These are phyloP conservation scores for Psilocybe cyanescens DNA, from an alignment of 768 basidiomycete genomes.

Conservation along the genomic window DNA sequence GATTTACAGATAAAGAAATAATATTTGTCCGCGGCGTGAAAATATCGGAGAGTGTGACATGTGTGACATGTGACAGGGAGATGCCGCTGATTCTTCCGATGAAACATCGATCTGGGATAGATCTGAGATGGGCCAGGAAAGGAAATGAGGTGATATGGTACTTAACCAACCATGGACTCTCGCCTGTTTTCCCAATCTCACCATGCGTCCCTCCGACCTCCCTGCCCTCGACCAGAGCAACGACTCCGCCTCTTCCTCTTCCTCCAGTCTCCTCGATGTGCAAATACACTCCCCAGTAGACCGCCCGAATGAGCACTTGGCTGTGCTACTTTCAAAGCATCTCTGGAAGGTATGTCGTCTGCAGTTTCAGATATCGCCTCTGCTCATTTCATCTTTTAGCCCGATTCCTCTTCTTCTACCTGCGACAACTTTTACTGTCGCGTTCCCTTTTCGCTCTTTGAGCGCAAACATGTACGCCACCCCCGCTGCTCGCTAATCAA, in stretches of 20 bases:
- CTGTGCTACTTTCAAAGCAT: constrained; percentile 67
- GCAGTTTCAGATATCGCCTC: not conserved
- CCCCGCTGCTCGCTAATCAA: constrained; percentile 2
- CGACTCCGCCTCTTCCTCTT: constrained; percentile 35
- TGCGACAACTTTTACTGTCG: constrained; percentile 82
- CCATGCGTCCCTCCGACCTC: constrained; percentile 15
- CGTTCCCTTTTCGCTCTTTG: constrained; percentile 64
- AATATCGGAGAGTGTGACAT: constrained; percentile 1
- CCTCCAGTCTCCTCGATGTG: constrained; percentile 29
- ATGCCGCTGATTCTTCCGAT: constrained; percentile 22
- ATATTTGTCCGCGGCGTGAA: constrained; percentile 13
- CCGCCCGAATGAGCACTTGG: constrained; percentile 73
- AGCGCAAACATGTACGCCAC: constrained; percentile 70
- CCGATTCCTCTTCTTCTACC: constrained; percentile 59
- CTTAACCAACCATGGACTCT: constrained; percentile 15
- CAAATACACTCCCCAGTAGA: constrained; percentile 22
- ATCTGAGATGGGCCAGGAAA: constrained; percentile 20
- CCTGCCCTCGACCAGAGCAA: constrained; percentile 27
- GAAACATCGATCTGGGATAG: constrained; percentile 18
- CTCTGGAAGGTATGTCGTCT: constrained; percentile 66
- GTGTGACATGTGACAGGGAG: constrained; percentile 21
- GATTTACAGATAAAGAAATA: constrained; percentile 6
- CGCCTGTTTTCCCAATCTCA: not conserved
- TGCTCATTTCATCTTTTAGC: constrained; percentile 40
- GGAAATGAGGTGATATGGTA: constrained; percentile 8